Conservation (phyloP, 495 filamentous ascomycete species). For the Rusavskia elegans region DNA sequence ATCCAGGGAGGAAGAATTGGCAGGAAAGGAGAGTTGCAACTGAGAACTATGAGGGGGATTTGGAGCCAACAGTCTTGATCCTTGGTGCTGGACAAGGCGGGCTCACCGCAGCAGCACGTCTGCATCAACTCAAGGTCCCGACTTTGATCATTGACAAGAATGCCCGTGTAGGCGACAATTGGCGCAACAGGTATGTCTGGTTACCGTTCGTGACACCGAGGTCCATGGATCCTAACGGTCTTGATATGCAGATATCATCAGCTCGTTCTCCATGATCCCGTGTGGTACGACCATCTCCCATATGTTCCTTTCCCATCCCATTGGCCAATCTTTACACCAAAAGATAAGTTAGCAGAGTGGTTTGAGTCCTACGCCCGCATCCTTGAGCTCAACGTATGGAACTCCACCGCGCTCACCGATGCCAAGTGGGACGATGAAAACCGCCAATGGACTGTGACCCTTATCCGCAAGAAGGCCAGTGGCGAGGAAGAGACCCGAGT, state of each 20-base stretch:
- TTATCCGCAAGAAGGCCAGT: slow-evolving; percentile 28
- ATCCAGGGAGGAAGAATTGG: slow-evolving; percentile 42
- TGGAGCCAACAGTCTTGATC: slow-evolving; percentile 48
- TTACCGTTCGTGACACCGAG: slow-evolving; percentile 15
- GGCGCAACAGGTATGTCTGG: slow-evolving; percentile 41
- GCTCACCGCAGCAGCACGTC: slow-evolving; percentile 48
- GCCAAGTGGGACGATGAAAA: slow-evolving; percentile 36
- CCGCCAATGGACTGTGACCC: slow-evolving; percentile 42
- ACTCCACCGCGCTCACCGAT: slow-evolving; percentile 31
- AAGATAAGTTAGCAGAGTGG: slow-evolving; percentile 69
- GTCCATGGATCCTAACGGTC: slow-evolving; percentile 4
- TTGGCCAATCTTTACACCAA: slow-evolving; percentile 54
- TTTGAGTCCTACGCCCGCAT: slow-evolving; percentile 56
- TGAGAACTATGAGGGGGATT: slow-evolving; percentile 33
- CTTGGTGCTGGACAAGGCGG: slow-evolving; percentile 38
- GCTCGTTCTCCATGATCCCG: slow-evolving; percentile 57
- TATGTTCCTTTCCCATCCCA: slow-evolving; percentile 51
- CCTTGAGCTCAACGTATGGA: slow-evolving; percentile 72
- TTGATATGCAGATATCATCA: slow-evolving; percentile 24
- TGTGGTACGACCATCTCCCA: slow-evolving; percentile 64
- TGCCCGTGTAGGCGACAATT: slow-evolving; percentile 56
- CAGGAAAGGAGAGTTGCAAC: slow-evolving; percentile 40
- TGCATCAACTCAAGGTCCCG: slow-evolving; percentile 53
- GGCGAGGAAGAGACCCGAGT: slow-evolving; percentile 31
- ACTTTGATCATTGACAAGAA: slow-evolving; percentile 52